Evolutionary conservation across 306 rosid species (phyloP), one percentile per base, ranked within the genome.

Genomic region (Malus sieversii): DNA sequence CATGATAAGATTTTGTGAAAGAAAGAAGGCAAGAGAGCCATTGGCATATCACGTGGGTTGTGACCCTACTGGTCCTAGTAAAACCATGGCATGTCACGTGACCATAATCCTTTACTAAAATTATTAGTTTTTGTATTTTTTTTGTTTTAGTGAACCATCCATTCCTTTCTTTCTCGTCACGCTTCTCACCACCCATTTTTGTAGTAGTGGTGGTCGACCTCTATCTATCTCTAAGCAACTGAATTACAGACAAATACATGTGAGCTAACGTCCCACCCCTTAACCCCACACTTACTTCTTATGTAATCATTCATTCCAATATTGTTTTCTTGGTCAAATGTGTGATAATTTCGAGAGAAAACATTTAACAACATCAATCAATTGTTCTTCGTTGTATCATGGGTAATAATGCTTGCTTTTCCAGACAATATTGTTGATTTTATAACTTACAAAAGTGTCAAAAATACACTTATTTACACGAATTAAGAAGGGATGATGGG

Each of bases 11-110:
- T 86, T 67, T 83, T 75, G 89, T 78, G 83, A 62, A 76, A 32
- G 76, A 32, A 6, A 73, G 48, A 70, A 57, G 75, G 58, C 30
- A 60, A 15, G 27, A 78, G 72, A 85, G 83, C 85, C 91, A 87
- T 79, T 84, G 90, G 87, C 86, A n/a, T 82, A 80, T 86, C 97
- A 93, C 97, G 98, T 90, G 92, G 93, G 82, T 73, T 82, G 52
- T 75, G 97, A 46, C 94, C 96, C 92, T 81, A 85, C 29, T 68
- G 66, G 91, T 85, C 77, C 83, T 74, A 87, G 70, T 75, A 83
- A 82, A 89, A 81, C 71, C 80, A 33, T 73, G 71, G 87, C 85
- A 82, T 82, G 83, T 86, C 89, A 82, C 89, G 77, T 80, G 83
- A 86, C 77, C 55, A 18, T 55, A 12, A 57, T 58, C 77, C 60